A percentile compares a stretch with the other conserved stretches of the same genome.
phyloP scores from a whole-genome alignment of 495 filamentous ascomycete species.

The Talaromyces wortmannii region DNA sequence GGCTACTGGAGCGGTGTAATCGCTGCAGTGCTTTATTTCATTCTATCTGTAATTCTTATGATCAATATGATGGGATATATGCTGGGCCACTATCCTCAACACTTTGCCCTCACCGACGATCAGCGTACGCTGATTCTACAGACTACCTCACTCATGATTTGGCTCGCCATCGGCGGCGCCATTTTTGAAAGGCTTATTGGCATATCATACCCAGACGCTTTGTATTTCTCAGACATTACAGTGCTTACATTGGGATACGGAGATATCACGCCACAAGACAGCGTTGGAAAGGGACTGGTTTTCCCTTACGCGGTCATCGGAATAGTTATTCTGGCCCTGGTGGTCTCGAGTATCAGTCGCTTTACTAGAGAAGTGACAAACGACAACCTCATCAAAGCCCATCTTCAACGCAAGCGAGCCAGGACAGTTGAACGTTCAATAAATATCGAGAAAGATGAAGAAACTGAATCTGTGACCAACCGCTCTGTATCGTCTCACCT shows the following conservation, averaged over 20 bases:
- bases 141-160: conserved; percentile 55
- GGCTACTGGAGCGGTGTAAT: conserved; percentile 74
- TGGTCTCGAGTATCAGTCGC: conserved; percentile 74
- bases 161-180: conserved; percentile 53
- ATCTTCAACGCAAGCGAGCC: conserved; percentile 51
- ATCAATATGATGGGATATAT: conserved; percentile 77
- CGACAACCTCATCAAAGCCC: conserved; percentile 60
- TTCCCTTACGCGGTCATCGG: conserved; percentile 82
- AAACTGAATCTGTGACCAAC: not conserved
- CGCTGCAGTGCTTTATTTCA: conserved; percentile 57
- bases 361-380: conserved; percentile 57
- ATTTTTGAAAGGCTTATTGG: conserved; percentile 44
- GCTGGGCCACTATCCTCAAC: conserved; percentile 68
- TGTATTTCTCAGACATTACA: conserved; percentile 62
- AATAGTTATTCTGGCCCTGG: conserved; percentile 79
- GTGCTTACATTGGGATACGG: conserved; percentile 63
- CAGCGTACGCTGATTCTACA: conserved; percentile 63
- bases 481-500: not conserved
- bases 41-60: conserved; percentile 58
- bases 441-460: conserved; percentile 19
- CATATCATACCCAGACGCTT: conserved; percentile 45
- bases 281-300: conserved; percentile 57
- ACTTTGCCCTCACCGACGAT: conserved; percentile 65
- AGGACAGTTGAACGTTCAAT: conserved; percentile 50
- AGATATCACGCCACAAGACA: conserved; percentile 40